These are phyloP conservation scores for Wickerhamomyces bisporus DNA, from an alignment of 805 yeast species.

Conservation along the genomic window DNA sequence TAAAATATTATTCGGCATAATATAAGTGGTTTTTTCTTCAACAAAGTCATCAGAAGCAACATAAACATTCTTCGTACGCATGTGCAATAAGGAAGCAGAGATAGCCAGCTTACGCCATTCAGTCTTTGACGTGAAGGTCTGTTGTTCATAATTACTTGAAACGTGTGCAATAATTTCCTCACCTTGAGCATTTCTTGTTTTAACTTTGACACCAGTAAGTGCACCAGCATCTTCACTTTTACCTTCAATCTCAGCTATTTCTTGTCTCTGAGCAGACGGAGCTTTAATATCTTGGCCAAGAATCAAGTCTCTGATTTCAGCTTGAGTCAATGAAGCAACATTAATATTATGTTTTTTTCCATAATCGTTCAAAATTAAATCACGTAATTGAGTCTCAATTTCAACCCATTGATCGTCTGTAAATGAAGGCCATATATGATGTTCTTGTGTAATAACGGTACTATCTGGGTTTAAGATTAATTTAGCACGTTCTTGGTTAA, in stretches of 20 bases:
- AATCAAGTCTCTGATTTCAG: slow-evolving; percentile 89
- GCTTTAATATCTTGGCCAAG: slow-evolving; percentile 91
- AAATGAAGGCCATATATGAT: slow-evolving; percentile 93
- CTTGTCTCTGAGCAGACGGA: slow-evolving; percentile 83
- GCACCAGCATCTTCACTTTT: slow-evolving; percentile 37
- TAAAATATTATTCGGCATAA: slow-evolving; percentile 78
- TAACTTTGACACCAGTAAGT: slow-evolving; percentile 58
- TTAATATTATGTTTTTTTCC: slow-evolving; percentile 82
- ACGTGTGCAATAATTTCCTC: slow-evolving; percentile 94
- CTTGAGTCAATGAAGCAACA: slow-evolving; percentile 81
- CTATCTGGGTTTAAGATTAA: slow-evolving; percentile 72
- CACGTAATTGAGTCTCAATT: slow-evolving; percentile 83
- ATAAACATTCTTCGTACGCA: slow-evolving; percentile 71
- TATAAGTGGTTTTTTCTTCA: slow-evolving; percentile 55
- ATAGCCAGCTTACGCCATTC: slow-evolving; percentile 92
- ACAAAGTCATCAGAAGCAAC: slow-evolving; percentile 65
- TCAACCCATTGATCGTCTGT: slow-evolving; percentile 87
- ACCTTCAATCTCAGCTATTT: slow-evolving; percentile 69
- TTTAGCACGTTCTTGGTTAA: slow-evolving; percentile 72
- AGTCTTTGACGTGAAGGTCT: slow-evolving; percentile 72
- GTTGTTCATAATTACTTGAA: slow-evolving; percentile 82
- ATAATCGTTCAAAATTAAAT: slow-evolving; percentile 79
- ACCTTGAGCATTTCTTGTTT: slow-evolving; percentile 88
- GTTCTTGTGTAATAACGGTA: slow-evolving; percentile 59
- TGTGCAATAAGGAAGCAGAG: slow-evolving; percentile 63